Conservation (phyloP, 768 basidiomycete genomes). For the Agrocybe chaxingu region DNA sequence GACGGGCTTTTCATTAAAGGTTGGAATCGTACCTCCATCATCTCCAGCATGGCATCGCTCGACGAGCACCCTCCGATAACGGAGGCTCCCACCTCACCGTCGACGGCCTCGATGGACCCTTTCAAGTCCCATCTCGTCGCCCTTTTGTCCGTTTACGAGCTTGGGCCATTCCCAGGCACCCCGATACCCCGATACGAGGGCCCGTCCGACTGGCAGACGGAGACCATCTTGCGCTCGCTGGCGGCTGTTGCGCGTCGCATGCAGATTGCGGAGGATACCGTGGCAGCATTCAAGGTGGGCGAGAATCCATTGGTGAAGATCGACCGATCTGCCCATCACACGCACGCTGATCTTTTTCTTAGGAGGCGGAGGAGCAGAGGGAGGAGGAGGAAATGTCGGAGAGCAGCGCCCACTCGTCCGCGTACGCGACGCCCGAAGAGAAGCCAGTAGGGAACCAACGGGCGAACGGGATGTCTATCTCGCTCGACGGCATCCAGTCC, state of each 20-base stretch:
- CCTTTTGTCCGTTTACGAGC: constrained; percentile 56
- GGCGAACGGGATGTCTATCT: constrained; percentile 35
- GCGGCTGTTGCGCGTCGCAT: constrained; percentile 49
- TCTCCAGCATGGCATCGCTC: too few relatives aligned
- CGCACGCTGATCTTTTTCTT: not conserved
- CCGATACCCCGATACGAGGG: constrained; percentile 54
- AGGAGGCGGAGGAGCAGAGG: constrained; percentile 12
- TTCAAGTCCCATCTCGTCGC: constrained; percentile 49
- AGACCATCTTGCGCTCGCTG: constrained; percentile 52
- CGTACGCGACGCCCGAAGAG: constrained; percentile 7
- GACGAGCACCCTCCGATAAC: not conserved
- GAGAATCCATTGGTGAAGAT: constrained; percentile 9
- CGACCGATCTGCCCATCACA: not conserved
- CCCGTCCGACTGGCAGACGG: constrained; percentile 55
- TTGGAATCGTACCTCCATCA: too few relatives aligned
- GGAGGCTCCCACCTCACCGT: not conserved
- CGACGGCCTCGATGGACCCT: constrained; percentile 13
- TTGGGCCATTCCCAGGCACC: constrained; percentile 43
- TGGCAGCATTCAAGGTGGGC: constrained; percentile 35
- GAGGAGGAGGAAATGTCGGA: constrained; percentile 10
- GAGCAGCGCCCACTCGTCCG: constrained; percentile 2
- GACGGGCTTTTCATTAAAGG: too few relatives aligned
- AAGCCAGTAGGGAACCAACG: constrained; percentile 11
- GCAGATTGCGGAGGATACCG: constrained; percentile 50
- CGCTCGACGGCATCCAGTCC: constrained; percentile 45